These are phyloP conservation scores for Tolypocladium inflatum DNA, from an alignment of 2,329 filamentous ascomycete species.

Conservation along the genomic window DNA sequence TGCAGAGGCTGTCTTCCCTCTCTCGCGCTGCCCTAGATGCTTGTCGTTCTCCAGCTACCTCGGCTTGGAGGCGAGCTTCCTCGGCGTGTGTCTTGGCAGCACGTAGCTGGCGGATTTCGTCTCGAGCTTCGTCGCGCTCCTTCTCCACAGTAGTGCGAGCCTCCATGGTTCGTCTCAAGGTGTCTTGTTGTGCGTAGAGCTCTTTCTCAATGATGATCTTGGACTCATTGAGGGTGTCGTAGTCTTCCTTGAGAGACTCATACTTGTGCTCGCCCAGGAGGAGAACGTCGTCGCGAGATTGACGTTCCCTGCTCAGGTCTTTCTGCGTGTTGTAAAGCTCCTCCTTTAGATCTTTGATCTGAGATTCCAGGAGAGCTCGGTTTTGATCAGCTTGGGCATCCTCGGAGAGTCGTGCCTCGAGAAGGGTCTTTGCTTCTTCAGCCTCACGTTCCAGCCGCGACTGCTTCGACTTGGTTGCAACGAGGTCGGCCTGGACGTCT, in stretches of 20 bases:
- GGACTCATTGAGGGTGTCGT: conserved; percentile 76
- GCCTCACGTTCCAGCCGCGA: conserved; percentile 80
- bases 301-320: conserved; percentile 81
- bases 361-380: conserved; percentile 72
- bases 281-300: conserved; percentile 89
- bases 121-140: conserved; percentile 81
- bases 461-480: conserved; percentile 78
- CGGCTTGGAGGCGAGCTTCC: conserved; percentile 74
- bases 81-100: conserved; percentile 79
- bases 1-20: conserved; percentile 65
- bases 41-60: conserved; percentile 69
- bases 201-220: conserved; percentile 98
- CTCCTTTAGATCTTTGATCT: conserved; percentile 78
- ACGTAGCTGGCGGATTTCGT: conserved; percentile 73
- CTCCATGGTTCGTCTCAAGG: conserved; percentile 76
- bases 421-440: conserved; percentile 73
- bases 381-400: conserved; percentile 78
- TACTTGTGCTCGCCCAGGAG: conserved; percentile 86
- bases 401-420: conserved; percentile 83
- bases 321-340: conserved; percentile 78
- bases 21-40: conserved; percentile 72
- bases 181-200: conserved; percentile 91
- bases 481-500: conserved; percentile 79
- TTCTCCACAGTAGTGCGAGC: conserved; percentile 70
- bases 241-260: conserved; percentile 73